phyloP scores from a whole-genome alignment of 257 asterid genomes.

The Nicotiana obtusifolia region DNA sequence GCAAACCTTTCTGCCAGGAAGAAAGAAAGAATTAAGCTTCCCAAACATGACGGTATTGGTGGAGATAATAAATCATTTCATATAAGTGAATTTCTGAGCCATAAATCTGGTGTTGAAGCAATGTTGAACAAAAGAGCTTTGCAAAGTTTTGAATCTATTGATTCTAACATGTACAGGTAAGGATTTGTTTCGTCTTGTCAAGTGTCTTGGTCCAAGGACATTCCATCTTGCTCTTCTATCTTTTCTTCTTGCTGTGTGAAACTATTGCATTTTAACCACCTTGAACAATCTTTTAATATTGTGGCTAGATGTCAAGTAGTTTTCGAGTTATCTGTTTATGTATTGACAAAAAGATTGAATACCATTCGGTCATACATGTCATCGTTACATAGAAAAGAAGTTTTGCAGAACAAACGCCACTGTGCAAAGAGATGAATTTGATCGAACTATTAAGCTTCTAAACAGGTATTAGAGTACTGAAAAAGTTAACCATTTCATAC shows the following conservation, averaged over 20 bases:
- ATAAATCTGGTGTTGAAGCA: slow-evolving; percentile 78
- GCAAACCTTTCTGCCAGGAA: slow-evolving; percentile 65
- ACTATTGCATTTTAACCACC: background rate
- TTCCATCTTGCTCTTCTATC: background rate
- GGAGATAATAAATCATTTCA: slow-evolving; percentile 25
- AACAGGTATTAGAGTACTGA: background rate
- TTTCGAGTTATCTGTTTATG: background rate
- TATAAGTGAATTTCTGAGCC: slow-evolving; percentile 62
- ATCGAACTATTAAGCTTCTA: background rate
- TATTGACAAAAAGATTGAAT: background rate
- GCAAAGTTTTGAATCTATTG: slow-evolving; percentile 58
- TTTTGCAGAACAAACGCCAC: background rate
- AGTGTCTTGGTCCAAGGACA: background rate
- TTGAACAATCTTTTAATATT: background rate
- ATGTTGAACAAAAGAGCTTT: slow-evolving; percentile 67
- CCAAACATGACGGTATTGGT: slow-evolving; percentile 32
- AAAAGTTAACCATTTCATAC: background rate
- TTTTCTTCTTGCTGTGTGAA: background rate
- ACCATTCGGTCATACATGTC: background rate
- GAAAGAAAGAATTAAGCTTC: slow-evolving; percentile 62
- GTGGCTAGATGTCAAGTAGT: background rate
- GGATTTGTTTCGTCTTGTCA: background rate
- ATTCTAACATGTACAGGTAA: slow-evolving; percentile 70
- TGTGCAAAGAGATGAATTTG: background rate
- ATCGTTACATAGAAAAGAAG: background rate